phyloP scores from a whole-genome alignment of 192 early-diverging fungal genomes.

The Entomortierella beljakovae region DNA sequence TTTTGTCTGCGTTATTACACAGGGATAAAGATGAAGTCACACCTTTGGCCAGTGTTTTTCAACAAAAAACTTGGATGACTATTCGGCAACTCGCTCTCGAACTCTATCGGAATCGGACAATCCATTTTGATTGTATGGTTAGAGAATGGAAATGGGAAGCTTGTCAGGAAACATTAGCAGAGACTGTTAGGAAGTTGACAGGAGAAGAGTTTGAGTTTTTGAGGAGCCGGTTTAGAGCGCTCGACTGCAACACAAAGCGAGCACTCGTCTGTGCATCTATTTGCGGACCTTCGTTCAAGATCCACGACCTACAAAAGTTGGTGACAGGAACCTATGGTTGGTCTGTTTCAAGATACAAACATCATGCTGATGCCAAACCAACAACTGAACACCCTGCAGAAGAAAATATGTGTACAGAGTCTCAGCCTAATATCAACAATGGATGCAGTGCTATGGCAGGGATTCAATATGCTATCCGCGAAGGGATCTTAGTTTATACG shows the following conservation, averaged over 20 bases:
- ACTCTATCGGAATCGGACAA: conserved; percentile 30
- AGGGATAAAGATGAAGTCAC: conserved; percentile 18
- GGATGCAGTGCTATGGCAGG: conserved; percentile 44
- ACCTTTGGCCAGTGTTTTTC: conserved; percentile 29
- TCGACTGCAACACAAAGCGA: conserved; percentile 34
- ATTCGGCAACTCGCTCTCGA: conserved; percentile 47
- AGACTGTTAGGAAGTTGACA: conserved; percentile 29
- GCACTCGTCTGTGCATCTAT: conserved; percentile 44
- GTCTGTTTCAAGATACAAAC: neutral
- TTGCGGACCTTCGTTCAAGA: conserved; percentile 32
- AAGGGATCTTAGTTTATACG: conserved; percentile 44
- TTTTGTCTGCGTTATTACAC: conserved; percentile 21
- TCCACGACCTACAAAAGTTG: conserved; percentile 38
- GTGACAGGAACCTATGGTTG: conserved; percentile 9
- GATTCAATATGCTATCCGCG: conserved; percentile 30
- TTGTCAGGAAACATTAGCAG: conserved; percentile 6
- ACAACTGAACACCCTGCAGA: neutral
- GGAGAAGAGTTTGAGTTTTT: conserved; percentile 47
- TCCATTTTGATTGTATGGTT: conserved; percentile 17
- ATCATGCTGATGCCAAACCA: neutral
- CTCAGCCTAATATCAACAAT: neutral
- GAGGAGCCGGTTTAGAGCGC: conserved; percentile 15
- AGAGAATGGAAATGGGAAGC: conserved; percentile 38
- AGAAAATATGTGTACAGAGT: neutral
- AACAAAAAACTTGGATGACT: conserved; percentile 39